These are phyloP conservation scores for Paramarasmius palmivorus DNA, from an alignment of 1,284 basidiomycete species.

Conservation along the genomic window DNA sequence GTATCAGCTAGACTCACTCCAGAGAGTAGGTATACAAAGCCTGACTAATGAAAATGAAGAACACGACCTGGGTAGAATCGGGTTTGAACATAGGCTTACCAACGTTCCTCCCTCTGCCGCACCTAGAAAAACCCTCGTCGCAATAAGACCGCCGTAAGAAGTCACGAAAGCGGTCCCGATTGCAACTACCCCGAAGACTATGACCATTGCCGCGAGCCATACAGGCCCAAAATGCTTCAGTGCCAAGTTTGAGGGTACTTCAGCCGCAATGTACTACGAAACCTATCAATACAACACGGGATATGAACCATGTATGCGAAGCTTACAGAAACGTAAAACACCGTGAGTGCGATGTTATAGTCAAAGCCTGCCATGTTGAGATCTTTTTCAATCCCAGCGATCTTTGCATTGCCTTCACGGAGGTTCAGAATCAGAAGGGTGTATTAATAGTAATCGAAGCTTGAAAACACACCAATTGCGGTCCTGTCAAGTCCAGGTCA, in stretches of 20 bases:
- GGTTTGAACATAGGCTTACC: slow-evolving; percentile 23
- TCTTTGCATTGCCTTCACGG: slow-evolving; percentile 40
- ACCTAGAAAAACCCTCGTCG: slow-evolving; percentile 46
- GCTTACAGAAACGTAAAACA: slow-evolving; percentile 40
- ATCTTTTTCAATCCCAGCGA: slow-evolving; percentile 46
- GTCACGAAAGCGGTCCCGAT: slow-evolving; percentile 46
- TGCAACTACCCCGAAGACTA: slow-evolving; percentile 38
- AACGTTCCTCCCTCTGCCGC: slow-evolving; percentile 50
- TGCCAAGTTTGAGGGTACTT: slow-evolving; percentile 45
- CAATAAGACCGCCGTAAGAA: slow-evolving; percentile 40
- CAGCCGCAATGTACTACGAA: slow-evolving; percentile 37
- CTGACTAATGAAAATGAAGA: slow-evolving; percentile 29
- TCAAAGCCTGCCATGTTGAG: slow-evolving; percentile 43
- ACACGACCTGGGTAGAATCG: background rate
- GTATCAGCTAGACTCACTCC: slow-evolving; percentile 28
- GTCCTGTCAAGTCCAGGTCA: slow-evolving; percentile 17
- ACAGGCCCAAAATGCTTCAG: slow-evolving; percentile 41
- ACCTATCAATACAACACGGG: slow-evolving; percentile 19
- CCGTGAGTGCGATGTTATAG: slow-evolving; percentile 41
- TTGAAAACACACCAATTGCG: slow-evolving; percentile 23
- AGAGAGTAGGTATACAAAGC: slow-evolving; percentile 40
- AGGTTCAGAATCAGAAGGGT: background rate
- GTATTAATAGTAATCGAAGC: background rate
- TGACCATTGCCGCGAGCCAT: slow-evolving; percentile 39
- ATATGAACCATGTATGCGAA: slow-evolving; percentile 38